Evolutionary conservation across 2,329 filamentous ascomycete genomes (phyloP).

Genomic region (Madurella fahalii): DNA sequence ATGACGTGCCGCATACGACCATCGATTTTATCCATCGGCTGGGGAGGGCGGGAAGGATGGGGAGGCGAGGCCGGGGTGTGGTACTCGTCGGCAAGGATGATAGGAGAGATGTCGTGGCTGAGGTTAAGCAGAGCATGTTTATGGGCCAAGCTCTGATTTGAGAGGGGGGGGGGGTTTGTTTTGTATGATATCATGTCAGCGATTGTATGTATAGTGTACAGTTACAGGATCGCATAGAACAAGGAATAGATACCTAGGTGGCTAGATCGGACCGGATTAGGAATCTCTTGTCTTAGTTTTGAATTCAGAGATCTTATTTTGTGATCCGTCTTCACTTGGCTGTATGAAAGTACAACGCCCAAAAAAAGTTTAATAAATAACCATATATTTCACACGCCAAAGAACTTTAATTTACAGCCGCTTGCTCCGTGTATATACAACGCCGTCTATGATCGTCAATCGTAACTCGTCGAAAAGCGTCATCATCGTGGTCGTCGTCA

Average conservation of each 20-base stretch:
- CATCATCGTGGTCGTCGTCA: neutral
- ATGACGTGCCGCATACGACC: conserved; percentile 95
- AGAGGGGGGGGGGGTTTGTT: neutral
- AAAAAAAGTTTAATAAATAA: neutral
- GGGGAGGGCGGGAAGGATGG: conserved; percentile 89
- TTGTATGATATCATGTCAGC: conserved; percentile 12
- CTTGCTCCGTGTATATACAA: neutral
- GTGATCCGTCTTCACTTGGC: neutral
- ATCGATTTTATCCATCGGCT: conserved; percentile 98
- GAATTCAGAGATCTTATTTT: neutral
- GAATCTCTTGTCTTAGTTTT: neutral
- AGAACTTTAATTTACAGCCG: neutral
- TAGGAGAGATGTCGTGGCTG: conserved; percentile 81
- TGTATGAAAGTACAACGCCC: neutral
- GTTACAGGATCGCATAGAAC: neutral
- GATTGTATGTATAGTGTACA: neutral
- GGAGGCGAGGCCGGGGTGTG: conserved; percentile 79
- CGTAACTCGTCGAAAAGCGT: neutral
- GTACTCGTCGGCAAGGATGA: conserved; percentile 89
- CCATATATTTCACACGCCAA: neutral
- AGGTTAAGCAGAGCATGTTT: conserved; percentile 87
- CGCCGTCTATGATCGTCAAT: neutral
- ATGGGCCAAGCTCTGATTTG: conserved; percentile 74
- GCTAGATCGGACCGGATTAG: neutral
- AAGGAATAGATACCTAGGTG: conserved; percentile 4